Evolutionary conservation across 2,329 filamentous ascomycete genomes (phyloP).

Genomic region (Elsinoe arachidis): DNA sequence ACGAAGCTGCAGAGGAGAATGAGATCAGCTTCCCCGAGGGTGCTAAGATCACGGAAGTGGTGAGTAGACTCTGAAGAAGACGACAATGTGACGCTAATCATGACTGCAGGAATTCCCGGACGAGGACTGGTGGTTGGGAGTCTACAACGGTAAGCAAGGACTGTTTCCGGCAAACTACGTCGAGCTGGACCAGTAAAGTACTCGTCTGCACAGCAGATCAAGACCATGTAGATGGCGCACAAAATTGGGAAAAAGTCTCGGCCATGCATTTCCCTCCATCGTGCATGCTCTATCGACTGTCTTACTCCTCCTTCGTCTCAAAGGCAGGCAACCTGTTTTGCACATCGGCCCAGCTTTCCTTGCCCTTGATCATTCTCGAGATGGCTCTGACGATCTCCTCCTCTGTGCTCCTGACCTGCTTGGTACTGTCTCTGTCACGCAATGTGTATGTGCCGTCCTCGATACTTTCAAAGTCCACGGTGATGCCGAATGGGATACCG

Average conservation of each 20-base stretch:
- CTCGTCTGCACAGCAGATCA: neutral
- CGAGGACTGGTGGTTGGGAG: conserved; percentile 97
- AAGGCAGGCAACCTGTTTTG: conserved; percentile 73
- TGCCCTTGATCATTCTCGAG: conserved; percentile 52
- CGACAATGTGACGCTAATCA: neutral
- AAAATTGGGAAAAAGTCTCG: neutral
- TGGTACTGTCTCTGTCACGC: conserved; percentile 81
- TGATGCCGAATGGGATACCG: conserved; percentile 87
- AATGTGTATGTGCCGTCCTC: conserved; percentile 81
- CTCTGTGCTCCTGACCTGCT: conserved; percentile 77
- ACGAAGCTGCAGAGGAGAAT: conserved; percentile 95
- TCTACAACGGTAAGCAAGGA: conserved; percentile 68
- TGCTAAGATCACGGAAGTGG: conserved; percentile 69
- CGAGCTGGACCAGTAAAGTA: conserved; percentile 35
- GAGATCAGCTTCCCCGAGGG: conserved; percentile 78
- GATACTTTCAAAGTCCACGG: conserved; percentile 90
- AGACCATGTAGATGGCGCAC: neutral
- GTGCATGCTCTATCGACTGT: conserved; percentile 14
- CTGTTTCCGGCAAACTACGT: conserved; percentile 61
- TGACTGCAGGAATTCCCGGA: conserved; percentile 81
- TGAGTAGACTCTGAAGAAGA: conserved; percentile 38
- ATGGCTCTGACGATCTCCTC: conserved; percentile 72
- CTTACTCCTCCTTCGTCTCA: conserved; percentile 59
- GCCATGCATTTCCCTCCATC: neutral
- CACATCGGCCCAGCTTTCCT: conserved; percentile 61